These are phyloP conservation scores for Nicotiana otophora DNA, from an alignment of 257 asterid species.

Conservation along the genomic window DNA sequence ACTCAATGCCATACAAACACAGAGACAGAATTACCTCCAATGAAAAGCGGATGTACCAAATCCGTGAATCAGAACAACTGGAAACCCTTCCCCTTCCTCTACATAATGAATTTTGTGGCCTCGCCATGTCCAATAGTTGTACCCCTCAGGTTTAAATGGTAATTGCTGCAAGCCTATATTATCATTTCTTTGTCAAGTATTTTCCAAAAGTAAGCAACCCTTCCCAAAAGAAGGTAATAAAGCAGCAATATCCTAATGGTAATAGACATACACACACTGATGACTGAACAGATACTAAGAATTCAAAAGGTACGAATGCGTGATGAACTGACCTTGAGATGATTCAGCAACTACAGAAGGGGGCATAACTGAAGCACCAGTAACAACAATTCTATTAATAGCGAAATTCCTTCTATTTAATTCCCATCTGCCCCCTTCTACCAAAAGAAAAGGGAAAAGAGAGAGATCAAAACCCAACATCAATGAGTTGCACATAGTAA, in stretches of 20 bases:
- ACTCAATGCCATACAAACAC: neutral
- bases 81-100: slow-evolving; percentile 78
- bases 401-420: slow-evolving; percentile 57
- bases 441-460: neutral
- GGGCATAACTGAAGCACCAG: slow-evolving; percentile 64
- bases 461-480: neutral
- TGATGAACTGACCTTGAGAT: slow-evolving; percentile 37
- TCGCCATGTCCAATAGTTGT: slow-evolving; percentile 80
- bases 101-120: slow-evolving; percentile 75
- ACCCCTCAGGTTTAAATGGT: slow-evolving; percentile 73
- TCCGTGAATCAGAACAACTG: slow-evolving; percentile 86
- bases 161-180: slow-evolving; percentile 60
- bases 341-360: slow-evolving; percentile 45
- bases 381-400: slow-evolving; percentile 52
- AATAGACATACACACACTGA: neutral
- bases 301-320: neutral
- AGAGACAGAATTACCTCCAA: slow-evolving; percentile 58
- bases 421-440: slow-evolving; percentile 53
- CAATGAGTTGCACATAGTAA: neutral
- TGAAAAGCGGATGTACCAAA: slow-evolving; percentile 96
- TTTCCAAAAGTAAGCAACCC: neutral
- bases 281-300: neutral
- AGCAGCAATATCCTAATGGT: neutral
- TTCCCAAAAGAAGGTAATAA: neutral
- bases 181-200: slow-evolving; percentile 5